phyloP scores from a whole-genome alignment of 768 basidiomycete genomes.

The Podaxis carcinomalis region DNA sequence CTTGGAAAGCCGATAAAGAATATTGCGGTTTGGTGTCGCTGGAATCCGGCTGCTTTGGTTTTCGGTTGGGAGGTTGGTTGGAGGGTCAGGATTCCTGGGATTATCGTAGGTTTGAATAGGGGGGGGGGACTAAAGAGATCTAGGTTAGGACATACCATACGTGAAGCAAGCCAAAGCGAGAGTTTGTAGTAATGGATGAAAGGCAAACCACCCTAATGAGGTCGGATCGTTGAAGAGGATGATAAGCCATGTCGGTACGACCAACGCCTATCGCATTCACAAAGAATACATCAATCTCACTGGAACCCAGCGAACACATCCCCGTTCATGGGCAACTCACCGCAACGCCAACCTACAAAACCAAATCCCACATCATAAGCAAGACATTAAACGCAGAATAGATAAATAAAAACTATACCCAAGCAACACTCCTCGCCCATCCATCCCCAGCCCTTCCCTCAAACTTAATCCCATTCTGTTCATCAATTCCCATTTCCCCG shows the following conservation, averaged over 20 bases:
- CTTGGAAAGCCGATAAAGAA: conserved; percentile 51
- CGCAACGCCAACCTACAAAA: conserved; percentile 1
- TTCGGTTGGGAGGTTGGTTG: conserved; percentile 67
- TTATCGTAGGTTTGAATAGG: not conserved
- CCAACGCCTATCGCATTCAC: conserved; percentile 30
- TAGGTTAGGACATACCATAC: conserved; percentile 44
- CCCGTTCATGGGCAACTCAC: not conserved
- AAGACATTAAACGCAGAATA: not conserved
- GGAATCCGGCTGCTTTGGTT: conserved; percentile 63
- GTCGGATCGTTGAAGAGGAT: conserved; percentile 42
- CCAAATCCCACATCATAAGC: not conserved
- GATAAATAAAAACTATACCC: conserved; percentile 28
- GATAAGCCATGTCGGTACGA: conserved; percentile 38
- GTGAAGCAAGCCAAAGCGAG: conserved; percentile 52
- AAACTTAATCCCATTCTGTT: conserved; percentile 17
- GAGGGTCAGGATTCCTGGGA: conserved; percentile 65
- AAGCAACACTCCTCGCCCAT: conserved; percentile 26
- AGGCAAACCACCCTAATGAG: conserved; percentile 55
- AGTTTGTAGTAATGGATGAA: conserved; percentile 63
- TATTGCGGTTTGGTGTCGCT: conserved; percentile 65
- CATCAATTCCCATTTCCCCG: not conserved
- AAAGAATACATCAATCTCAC: not conserved
- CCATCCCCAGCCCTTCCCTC: conserved; percentile 36
- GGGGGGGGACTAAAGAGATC: not conserved
- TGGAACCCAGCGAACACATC: not conserved